A percentile compares a stretch with the other conserved stretches of the same genome.
Evolutionary conservation across 1,139 yeast genomes (phyloP).

Genomic region (Sugiyamaella japonica): DNA sequence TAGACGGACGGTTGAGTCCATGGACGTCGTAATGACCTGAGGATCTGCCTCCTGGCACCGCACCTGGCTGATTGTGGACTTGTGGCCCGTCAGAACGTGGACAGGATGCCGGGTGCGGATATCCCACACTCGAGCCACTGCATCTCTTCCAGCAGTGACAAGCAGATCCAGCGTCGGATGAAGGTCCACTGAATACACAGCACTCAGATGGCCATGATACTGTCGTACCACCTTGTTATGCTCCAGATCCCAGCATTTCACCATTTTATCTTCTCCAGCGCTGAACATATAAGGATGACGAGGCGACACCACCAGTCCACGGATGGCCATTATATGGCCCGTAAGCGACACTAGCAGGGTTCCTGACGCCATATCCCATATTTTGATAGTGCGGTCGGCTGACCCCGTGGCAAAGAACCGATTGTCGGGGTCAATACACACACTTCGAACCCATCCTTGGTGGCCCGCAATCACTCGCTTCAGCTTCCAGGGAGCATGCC

Average conservation of each 20-base stretch:
- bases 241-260: constrained; percentile 97
- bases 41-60: constrained; percentile 74
- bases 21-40: constrained; percentile 77
- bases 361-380: constrained; percentile 87
- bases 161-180: constrained; percentile 87
- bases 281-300: constrained; percentile 86
- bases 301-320: constrained; percentile 70
- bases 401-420: constrained; percentile 93
- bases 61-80: constrained; percentile 69
- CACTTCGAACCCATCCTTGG: constrained; percentile 85
- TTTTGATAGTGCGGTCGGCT: constrained; percentile 80
- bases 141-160: constrained; percentile 90
- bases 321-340: constrained; percentile 88
- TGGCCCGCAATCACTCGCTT: constrained; percentile 83
- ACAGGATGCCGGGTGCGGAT: constrained; percentile 75
- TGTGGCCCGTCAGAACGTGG: constrained; percentile 80
- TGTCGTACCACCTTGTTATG: constrained; percentile 77
- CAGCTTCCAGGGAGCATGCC: constrained; percentile 70
- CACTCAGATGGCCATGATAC: constrained; percentile 92
- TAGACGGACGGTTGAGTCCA: constrained; percentile 78
- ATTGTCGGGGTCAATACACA: constrained; percentile 82
- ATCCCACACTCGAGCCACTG: constrained; percentile 91
- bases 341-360: constrained; percentile 71
- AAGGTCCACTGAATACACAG: constrained; percentile 76
- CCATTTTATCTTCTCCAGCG: constrained; percentile 90